Evolutionary conservation across 306 rosid genomes (phyloP), one percentile per base, ranked within the genome.

Genomic region (Hippophae rhamnoides): DNA sequence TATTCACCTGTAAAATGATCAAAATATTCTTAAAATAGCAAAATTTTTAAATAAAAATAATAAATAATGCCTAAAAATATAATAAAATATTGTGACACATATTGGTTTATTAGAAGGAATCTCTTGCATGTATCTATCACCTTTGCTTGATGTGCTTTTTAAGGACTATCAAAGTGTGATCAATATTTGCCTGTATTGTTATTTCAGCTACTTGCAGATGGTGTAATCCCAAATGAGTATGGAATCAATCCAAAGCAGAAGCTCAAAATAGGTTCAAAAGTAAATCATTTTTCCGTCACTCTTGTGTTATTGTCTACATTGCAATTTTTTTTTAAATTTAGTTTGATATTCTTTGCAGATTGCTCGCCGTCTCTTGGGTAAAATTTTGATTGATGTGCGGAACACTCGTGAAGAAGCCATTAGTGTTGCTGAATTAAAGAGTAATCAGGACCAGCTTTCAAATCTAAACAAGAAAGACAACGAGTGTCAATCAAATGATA

Each of bases 341-440:
- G 14, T 49, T 49, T 12, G 7, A 13, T 49, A 70, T 82, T 45
- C 58, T 57, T 73, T 64, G 58, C 70, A 92, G 99, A 74, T 92
- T 60, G 99, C 99, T 63, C 99, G 99, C 53, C 95, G 99, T 74
- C 69, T 92, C 67, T 71, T 92, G 86, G 99, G 99, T 46, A 92
- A 92, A 73, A 71, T 92, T 66, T 57, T 92, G 84, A 92, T 92
- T 66, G 99, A 92, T 76, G 66, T 92, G 82, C 79, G 96, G 75
- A 92, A 92, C 69, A 86, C 99, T 61, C 89, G 93, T 49, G 99
- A 92, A 73, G 99, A 92, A 82, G 99, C 99, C 69, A 82, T 88
- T 69, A 77, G 81, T 57, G 95, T 92, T 68, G 89, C 92, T 8
- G 98, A 85, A 65, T 76, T 83, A 57, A 92, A 86, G 84, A 70